Evolutionary conservation across 2,329 filamentous ascomycete genomes (phyloP), one percentile per base, ranked within the genome.

Genomic region (Alternaria viburni): DNA sequence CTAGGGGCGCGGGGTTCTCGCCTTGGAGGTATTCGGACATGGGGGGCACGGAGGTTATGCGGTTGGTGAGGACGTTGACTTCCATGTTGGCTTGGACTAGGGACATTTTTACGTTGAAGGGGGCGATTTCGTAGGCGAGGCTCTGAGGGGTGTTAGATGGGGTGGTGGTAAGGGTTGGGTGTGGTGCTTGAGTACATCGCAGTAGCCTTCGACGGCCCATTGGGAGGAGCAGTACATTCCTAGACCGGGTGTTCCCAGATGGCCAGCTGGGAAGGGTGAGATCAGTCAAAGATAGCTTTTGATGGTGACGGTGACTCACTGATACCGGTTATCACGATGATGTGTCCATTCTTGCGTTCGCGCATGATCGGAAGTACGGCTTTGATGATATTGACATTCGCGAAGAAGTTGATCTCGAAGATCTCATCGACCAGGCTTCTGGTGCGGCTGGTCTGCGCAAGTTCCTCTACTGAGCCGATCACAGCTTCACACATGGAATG

Each of bases 61-160:
- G 90, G 81, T 97, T 97, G 26, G 93, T 96, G 61, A 98, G 85
- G 30, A 93, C 89, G 68, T 91, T 89, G 65, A 97, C 92, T 82
- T 98, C 95, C 82, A 97, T 93, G 80, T 93, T 96, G 25, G 94
- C 93, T 83, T 99, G 95, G 47, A 99, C 91, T 69, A 98, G 94
- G 44, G 93, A 97, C 79, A 98, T 88, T 80, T 95, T 97, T 82
- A 98, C 89, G 81, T 97, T 97, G 84, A 98, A 98, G 0, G 96
- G 96, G 0, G 95, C 81, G 67, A 99, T 91, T 81, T 99, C 96
- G 81, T 97, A 99, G 1, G 95, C 94, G 23, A 99, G 86, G 63
- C 93, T 89, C 84, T 86, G 64, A 3, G 2, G 1, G 1, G 2
- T 13, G 17, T 45, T 45, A 45, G 3, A 2, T 45, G 3, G 2